Base-by-base conservation (phyloP, 139 green algal species). In the Trebouxia sp. region DNA sequence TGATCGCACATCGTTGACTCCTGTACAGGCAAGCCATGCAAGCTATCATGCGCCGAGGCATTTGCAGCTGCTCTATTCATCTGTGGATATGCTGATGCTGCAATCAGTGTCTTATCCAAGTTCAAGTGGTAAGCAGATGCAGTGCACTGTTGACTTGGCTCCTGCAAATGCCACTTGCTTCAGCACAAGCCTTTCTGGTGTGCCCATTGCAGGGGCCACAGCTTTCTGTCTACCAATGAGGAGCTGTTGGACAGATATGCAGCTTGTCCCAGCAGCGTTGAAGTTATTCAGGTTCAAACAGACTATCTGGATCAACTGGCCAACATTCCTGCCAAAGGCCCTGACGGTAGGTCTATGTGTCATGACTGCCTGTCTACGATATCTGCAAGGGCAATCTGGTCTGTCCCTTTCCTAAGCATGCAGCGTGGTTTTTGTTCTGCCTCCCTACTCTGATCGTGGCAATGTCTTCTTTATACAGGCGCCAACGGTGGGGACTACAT, bases 41-140 rank as follows among this genome's bases (percentile, higher is more conserved):
- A 98, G 88, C 91, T 99, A 53, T 98, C 93, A 5, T 99, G 96
- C 82, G 96, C 95, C 6, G 96, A 99, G 89, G 96, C 94, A 5
- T 86, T 97, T 50, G 92, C 93, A 4, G 93, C 92, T 15, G 93
- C 92, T 17, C 87, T 97, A 37, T 95, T 91, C 83, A 94, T 98
- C 15, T 96, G 90, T 80, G 93, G 94, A 53, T 88, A 92, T 47
- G 81, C 85, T 75, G 88, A 88, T 5, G 90, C 90, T 15, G 89
- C 90, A 1, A 65, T 82, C 6, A 75, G 75, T 6, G 80, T 98
- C 11, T 85, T 98, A 84, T 85, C 77, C 12, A 80, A 91, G 10
- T 98, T 98, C 86, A 97, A 96, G 51, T 98, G 94, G 93, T 95
- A 37, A 20, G 74, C 53, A 37, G 20, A 58, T 28, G 3, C 22